Evolutionary conservation across 2,329 filamentous ascomycete species (phyloP).

Genomic region (Phialocephala sp.): DNA sequence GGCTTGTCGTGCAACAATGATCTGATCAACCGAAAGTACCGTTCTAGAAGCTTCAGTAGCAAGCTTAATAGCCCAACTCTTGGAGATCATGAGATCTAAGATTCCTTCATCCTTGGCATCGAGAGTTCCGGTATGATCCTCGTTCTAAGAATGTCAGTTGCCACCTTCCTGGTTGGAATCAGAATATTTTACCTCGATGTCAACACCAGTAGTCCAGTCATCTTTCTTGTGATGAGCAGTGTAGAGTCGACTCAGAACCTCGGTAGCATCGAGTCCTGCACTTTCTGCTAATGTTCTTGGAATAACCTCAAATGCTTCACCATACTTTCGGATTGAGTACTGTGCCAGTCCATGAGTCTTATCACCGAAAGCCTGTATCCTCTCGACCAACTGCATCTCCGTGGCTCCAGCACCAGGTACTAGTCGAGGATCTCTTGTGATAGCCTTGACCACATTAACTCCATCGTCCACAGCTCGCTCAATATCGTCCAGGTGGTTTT

Average conservation of each 20-base stretch:
- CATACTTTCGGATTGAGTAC: constrained; percentile 97
- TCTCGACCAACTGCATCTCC: constrained; percentile 91
- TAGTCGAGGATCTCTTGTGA: constrained; percentile 88
- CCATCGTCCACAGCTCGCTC: constrained; percentile 97
- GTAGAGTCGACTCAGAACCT: constrained; percentile 90
- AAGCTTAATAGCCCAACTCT: constrained; percentile 96
- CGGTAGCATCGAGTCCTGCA: constrained; percentile 95
- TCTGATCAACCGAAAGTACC: constrained; percentile 95
- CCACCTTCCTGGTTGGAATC: background rate
- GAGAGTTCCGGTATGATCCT: constrained; percentile 78
- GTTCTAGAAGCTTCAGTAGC: constrained; percentile 95
- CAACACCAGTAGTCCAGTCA: constrained; percentile 89
- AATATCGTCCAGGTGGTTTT: constrained; percentile 97
- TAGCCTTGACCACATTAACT: constrained; percentile 98
- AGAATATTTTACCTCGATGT: constrained; percentile 71
- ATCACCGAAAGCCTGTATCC: constrained; percentile 88
- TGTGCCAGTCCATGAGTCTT: constrained; percentile 92
- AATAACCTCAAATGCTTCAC: constrained; percentile 96
- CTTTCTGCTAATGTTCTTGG: constrained; percentile 93
- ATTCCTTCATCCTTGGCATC: constrained; percentile 90
- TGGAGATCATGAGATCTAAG: constrained; percentile 87
- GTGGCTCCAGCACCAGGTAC: constrained; percentile 94
- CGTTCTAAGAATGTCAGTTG: constrained; percentile 57
- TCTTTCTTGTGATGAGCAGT: constrained; percentile 90
- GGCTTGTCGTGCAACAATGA: constrained; percentile 96